A percentile compares a stretch with the other conserved stretches of the same genome.
phyloP scores from a whole-genome alignment of 441 rosid species.

The Corymbia citriodora region DNA sequence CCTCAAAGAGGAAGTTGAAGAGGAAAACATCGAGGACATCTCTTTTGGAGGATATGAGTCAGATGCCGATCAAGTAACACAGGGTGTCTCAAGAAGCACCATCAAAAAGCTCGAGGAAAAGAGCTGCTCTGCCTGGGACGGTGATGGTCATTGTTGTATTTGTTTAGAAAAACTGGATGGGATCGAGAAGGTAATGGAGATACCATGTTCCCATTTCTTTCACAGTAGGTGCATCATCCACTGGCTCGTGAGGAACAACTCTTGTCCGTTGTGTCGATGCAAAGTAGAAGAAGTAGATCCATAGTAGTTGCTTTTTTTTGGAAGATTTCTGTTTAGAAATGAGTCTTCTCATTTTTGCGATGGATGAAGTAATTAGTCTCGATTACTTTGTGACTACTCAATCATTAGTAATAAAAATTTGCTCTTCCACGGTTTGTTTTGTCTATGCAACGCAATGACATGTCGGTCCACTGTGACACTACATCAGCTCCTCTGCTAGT shows the following conservation, averaged over 20 bases:
- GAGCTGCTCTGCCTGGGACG: not conserved
- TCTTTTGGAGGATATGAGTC: not conserved
- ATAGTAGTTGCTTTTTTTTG: not conserved
- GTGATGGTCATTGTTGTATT: not conserved
- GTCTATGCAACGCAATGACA: not conserved
- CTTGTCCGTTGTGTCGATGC: not conserved
- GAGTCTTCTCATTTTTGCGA: not conserved
- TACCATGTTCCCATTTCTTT: not conserved
- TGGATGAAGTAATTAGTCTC: not conserved
- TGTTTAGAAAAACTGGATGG: not conserved
- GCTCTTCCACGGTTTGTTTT: not conserved
- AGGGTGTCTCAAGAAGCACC: not conserved
- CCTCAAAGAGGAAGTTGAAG: not conserved
- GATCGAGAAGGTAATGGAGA: not conserved
- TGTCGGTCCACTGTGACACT: not conserved
- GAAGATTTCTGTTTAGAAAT: not conserved
- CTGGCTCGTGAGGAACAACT: not conserved
- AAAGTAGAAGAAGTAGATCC: not conserved
- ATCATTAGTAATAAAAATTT: not conserved
- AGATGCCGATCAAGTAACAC: not conserved
- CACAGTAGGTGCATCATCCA: not conserved
- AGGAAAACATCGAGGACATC: not conserved
- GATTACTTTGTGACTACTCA: not conserved
- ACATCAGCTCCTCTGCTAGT: not conserved
- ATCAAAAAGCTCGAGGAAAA: not conserved